These are phyloP conservation scores for Trametes polyzona DNA, from an alignment of 1,284 basidiomycete genomes.

Conservation along the genomic window DNA sequence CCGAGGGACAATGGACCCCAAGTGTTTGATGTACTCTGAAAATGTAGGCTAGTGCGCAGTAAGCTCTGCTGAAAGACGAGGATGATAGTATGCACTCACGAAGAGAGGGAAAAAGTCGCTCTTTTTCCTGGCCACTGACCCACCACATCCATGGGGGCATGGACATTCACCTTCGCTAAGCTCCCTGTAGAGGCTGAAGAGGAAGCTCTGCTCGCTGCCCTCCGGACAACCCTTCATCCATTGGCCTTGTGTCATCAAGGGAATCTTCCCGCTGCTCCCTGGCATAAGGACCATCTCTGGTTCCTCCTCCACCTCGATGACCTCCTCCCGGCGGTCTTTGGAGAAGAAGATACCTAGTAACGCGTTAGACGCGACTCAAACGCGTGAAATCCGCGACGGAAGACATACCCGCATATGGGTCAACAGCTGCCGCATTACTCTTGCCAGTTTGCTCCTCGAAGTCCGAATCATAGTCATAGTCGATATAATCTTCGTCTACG, in stretches of 20 bases:
- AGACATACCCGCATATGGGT: slow-evolving; percentile 79
- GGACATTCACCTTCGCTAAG: slow-evolving; percentile 64
- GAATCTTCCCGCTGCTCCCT: slow-evolving; percentile 51
- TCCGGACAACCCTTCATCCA: slow-evolving; percentile 98
- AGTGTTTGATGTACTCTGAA: slow-evolving; percentile 64
- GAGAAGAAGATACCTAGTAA: slow-evolving; percentile 86
- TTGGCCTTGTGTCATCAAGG: slow-evolving; percentile 83
- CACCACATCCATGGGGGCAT: slow-evolving; percentile 78
- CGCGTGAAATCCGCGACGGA: background rate
- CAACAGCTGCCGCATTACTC: slow-evolving; percentile 53
- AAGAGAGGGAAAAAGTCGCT: slow-evolving; percentile 82
- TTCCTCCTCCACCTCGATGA: slow-evolving; percentile 84
- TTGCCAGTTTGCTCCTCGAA: slow-evolving; percentile 44
- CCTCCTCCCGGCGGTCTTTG: slow-evolving; percentile 84
- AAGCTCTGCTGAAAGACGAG: background rate
- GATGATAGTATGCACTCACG: slow-evolving; percentile 53
- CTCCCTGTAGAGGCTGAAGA: slow-evolving; percentile 83
- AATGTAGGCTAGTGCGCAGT: slow-evolving; percentile 64
- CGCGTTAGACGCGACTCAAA: background rate
- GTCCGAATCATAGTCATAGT: slow-evolving; percentile 81
- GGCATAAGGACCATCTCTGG: slow-evolving; percentile 57
- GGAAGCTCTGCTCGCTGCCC: slow-evolving; percentile 85
- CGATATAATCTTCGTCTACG: slow-evolving; percentile 60
- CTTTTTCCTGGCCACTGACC: slow-evolving; percentile 59
- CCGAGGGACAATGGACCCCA: slow-evolving; percentile 59